phyloP scores from a whole-genome alignment of 1,139 yeast species.

The Hansenula anomala region DNA sequence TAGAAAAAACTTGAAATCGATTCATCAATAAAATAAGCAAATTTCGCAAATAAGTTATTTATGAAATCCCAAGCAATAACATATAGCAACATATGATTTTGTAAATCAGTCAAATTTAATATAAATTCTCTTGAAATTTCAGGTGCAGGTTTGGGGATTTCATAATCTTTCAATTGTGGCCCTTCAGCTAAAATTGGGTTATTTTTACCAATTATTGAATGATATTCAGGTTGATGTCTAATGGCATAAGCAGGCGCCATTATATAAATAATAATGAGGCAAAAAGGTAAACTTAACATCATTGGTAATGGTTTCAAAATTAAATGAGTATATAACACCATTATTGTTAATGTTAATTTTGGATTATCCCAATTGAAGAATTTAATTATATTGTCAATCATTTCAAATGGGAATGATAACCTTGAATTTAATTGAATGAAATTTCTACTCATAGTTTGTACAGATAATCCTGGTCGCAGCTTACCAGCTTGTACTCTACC shows the following conservation, averaged over 20 bases:
- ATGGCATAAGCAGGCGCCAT: slow-evolving; percentile 68
- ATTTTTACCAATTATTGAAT: slow-evolving; percentile 24
- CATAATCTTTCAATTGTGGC: slow-evolving; percentile 42
- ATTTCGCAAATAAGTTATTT: slow-evolving; percentile 44
- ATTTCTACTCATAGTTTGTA: slow-evolving; percentile 66
- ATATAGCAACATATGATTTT: slow-evolving; percentile 73
- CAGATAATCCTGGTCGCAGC: slow-evolving; percentile 62
- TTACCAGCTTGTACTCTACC: slow-evolving; percentile 55
- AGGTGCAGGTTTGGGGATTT: slow-evolving; percentile 69
- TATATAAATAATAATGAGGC: slow-evolving; percentile 47
- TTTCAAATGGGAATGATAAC: slow-evolving; percentile 51
- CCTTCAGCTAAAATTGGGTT: slow-evolving; percentile 57
- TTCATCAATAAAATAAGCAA: slow-evolving; percentile 65
- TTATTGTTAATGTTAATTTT: slow-evolving; percentile 53
- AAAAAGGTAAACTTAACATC: slow-evolving; percentile 46
- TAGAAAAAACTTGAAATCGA: slow-evolving; percentile 52
- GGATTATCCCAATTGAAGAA: slow-evolving; percentile 65
- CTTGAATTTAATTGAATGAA: slow-evolving; percentile 63
- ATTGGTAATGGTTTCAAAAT: slow-evolving; percentile 60
- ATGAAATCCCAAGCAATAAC: slow-evolving; percentile 58
- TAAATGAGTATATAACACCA: slow-evolving; percentile 50
- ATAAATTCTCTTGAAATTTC: slow-evolving; percentile 76
- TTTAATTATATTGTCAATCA: slow-evolving; percentile 50
- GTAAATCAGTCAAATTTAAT: slow-evolving; percentile 77
- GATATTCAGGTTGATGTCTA: slow-evolving; percentile 29